Evolutionary conservation across 176 grass and related monocot species (phyloP).

Genomic region (Secale cereale): DNA sequence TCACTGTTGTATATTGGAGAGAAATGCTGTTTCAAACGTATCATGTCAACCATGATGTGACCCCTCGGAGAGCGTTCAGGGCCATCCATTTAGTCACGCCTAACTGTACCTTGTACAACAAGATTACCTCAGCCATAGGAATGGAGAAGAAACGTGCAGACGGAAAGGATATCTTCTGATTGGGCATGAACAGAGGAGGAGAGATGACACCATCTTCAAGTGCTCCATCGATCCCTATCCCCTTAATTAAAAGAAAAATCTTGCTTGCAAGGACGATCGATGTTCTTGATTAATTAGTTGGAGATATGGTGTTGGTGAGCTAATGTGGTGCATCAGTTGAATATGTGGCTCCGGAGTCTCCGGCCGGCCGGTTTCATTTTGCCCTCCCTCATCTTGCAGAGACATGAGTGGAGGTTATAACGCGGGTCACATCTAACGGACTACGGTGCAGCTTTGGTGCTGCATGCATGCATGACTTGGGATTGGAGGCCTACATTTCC

Average conservation of each 20-base stretch:
- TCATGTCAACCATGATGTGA: neutral
- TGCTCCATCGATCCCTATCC: conserved; percentile 25
- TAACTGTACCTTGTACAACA: neutral
- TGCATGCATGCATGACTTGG: neutral
- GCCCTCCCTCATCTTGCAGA: too few relatives aligned
- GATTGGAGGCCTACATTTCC: neutral
- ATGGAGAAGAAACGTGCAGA: neutral
- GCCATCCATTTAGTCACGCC: conserved; percentile 16
- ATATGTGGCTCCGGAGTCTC: neutral
- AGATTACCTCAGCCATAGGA: conserved; percentile 5
- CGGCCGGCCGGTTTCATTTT: neutral
- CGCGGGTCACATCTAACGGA: too few relatives aligned
- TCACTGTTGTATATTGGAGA: neutral
- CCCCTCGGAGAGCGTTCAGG: neutral
- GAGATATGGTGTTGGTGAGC: too few relatives aligned
- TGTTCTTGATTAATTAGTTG: neutral
- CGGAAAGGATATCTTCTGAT: neutral
- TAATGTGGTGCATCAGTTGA: neutral
- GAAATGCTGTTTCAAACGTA: neutral
- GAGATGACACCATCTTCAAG: neutral
- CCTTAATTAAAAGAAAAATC: neutral
- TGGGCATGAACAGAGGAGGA: neutral
- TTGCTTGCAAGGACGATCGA: neutral
- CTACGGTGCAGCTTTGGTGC: too few relatives aligned
- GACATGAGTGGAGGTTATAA: too few relatives aligned